Evolutionary conservation across 108 stramenopile genomes (phyloP).

Genomic region (Schizochytrium sp.): DNA sequence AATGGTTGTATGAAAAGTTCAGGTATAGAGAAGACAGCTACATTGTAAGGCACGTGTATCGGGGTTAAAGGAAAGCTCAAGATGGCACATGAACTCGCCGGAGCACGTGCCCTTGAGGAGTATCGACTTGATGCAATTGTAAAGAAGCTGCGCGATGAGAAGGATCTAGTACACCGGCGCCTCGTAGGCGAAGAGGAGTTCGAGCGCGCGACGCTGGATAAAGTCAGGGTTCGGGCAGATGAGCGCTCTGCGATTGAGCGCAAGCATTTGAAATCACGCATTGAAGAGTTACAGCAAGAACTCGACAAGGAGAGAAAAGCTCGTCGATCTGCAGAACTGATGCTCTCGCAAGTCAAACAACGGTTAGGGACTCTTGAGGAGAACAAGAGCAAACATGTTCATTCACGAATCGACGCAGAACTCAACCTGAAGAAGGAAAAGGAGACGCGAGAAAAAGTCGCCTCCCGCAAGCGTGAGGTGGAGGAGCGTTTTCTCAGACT

Average conservation of each 20-base stretch:
- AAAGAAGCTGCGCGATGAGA: not conserved
- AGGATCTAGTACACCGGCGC: not conserved
- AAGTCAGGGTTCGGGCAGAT: not conserved
- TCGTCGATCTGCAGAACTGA: slow-evolving; percentile 13
- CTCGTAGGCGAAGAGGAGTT: not conserved
- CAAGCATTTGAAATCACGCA: not conserved
- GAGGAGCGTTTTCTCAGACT: not conserved
- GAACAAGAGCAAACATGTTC: not conserved
- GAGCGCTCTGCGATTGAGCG: not conserved
- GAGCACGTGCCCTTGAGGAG: not conserved
- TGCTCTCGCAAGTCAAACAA: not conserved
- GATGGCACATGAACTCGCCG: too few species aligned
- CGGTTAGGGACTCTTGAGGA: not conserved
- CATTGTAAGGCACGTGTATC: too few species aligned
- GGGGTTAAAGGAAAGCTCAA: too few species aligned
- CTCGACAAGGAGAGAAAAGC: slow-evolving; percentile 31
- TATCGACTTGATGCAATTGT: slow-evolving; percentile 5
- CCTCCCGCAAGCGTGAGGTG: not conserved
- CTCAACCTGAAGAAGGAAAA: not conserved
- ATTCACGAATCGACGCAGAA: slow-evolving; percentile 27
- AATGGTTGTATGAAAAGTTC: too few species aligned
- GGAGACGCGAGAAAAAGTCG: not conserved
- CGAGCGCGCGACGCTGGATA: slow-evolving; percentile 2
- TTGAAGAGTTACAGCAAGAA: not conserved
- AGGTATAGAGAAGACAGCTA: too few species aligned